Base-by-base conservation (phyloP, 352 stramenopile genomes). In the Globisporangium iwayamae region DNA sequence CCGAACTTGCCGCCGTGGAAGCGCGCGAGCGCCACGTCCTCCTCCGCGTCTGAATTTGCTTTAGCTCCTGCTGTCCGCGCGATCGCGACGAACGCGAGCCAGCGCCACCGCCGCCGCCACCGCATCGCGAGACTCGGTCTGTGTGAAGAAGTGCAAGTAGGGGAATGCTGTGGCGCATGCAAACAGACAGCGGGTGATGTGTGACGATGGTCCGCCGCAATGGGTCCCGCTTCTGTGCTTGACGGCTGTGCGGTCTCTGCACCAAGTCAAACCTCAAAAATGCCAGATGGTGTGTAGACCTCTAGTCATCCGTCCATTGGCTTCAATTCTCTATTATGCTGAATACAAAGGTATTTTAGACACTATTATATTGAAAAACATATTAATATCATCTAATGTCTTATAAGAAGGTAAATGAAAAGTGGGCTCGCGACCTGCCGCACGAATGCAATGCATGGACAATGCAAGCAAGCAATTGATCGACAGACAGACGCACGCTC, bases 1-100 rank as follows among this genome's bases (percentile, higher is more conserved):
- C 56, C 56, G 32, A 53, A 53, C 25, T 32, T 62, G 36, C 56
- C 56, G n/a, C 56, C 56, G 41, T 20, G 8, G 41, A 62, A 53
- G 22, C 56, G 56, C 51, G 18, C 51, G 16, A 62, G 16, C 56
- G 18, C 56, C 41, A 38, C 39, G 11, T 41, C 28, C 14, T 60
- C 36, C 36, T 41, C 36, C 25, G 25, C 25, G 8, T 20, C 32
- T 28, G 51, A 14, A 5, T 38, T 39, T 52, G 55, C 39, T 32
- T 25, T 25, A 20, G 55, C 22, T 53, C 18, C 18, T 1, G 18
- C 41, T 1, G 39, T 30, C 11, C 13, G 25, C 6, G 56, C 36
- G 38, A 2, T 14, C n/a, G 22, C 38, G 36, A 50, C 11, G 36
- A 48, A 8, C 36, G 39, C 20, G 20, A 20, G 54, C 54, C 32